Base-by-base conservation (phyloP, 331 rosid genomes). In the Stylosanthes scabra region DNA sequence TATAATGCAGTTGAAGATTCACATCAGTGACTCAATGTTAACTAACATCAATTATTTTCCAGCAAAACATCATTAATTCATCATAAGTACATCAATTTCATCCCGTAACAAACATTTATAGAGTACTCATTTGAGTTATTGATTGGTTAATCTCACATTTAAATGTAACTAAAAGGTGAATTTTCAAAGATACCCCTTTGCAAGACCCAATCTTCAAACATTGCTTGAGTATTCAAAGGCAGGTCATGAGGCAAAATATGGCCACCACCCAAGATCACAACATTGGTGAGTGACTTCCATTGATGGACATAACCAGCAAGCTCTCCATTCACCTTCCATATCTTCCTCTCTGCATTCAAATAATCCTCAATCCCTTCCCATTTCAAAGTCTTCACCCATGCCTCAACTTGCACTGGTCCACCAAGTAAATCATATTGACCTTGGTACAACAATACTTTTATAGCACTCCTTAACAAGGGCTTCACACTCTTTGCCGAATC, bases 401-500 rank as follows among this genome's bases (percentile, higher is more conserved):
- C 96, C 76, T 86, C 89, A 1, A 72, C 66, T 59, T 86, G 83
- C 3, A 83, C 81, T 37, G 88, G 90, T 0, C 91, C 91, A 40
- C 86, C 91, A 31, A 52, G 44, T 82, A 91, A 45, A 85, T 91
- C 97, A 54, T 28, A 39, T n/a, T 79, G 87, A 13, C 90, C 93
- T 45, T 89, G 91, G 65, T 91, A 89, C 16, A 89, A 3, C 76
- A 83, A 68, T 31, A 86, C 90, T 75, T 57, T 91, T 20, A 20
- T 20, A 20, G 25, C 82, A 25, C 46, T 81, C 68, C 65, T 83
- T 74, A 87, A 81, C 79, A 91, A 50, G 29, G 42, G 78, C 14
- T 86, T 89, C 25, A 83, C 90, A 74, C 91, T 91, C 75, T 89
- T 91, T 93, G 87, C 89, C 64, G 86, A 88, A 76, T 87, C 93